These are phyloP conservation scores for Nicotiana attenuata DNA, from an alignment of 257 asterid genomes.

Conservation along the genomic window DNA sequence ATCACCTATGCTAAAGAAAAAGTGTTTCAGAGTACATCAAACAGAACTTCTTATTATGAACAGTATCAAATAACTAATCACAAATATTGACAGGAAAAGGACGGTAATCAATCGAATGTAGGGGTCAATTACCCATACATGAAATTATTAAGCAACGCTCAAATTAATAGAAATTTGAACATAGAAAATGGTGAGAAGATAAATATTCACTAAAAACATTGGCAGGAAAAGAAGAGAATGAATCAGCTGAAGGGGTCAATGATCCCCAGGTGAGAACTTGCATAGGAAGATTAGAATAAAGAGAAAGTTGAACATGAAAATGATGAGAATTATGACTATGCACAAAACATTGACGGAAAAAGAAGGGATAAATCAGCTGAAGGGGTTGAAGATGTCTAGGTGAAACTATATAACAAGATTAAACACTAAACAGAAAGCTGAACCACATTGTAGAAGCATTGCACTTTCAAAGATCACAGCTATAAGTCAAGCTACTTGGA, in stretches of 20 bases:
- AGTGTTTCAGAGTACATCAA: background rate
- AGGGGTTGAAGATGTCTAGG: background rate
- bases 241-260: background rate
- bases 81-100: background rate
- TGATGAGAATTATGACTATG: background rate
- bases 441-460: background rate
- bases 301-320: background rate
- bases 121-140: background rate
- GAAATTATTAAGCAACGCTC: background rate
- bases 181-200: background rate
- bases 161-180: background rate
- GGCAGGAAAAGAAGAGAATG: background rate
- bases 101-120: background rate
- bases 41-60: background rate
- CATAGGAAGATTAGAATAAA: background rate
- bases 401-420: background rate
- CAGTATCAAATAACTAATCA: background rate
- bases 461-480: constrained; percentile 1
- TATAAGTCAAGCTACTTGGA: background rate
- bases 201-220: background rate
- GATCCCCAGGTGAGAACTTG: background rate
- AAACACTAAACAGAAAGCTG: background rate
- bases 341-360: background rate
- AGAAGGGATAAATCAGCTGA: background rate
- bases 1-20: background rate